A percentile compares a stretch with the other conserved stretches of the same genome.
Conservation (phyloP, 2,329 filamentous ascomycete genomes). For the Botryosphaeria agaves region DNA sequence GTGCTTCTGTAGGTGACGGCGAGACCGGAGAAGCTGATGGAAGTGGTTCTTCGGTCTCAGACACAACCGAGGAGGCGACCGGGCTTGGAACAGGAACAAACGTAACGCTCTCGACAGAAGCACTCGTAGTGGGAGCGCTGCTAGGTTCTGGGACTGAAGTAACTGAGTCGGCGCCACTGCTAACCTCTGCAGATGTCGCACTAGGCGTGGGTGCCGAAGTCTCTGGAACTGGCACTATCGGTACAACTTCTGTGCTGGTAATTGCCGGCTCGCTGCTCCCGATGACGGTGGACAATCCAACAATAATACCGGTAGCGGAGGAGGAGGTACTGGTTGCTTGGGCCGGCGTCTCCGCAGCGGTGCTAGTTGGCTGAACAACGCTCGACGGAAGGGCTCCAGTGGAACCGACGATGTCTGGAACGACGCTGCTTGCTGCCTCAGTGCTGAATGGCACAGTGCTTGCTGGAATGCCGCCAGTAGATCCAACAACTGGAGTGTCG, state of each 20-base stretch:
- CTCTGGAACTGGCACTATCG: no score
- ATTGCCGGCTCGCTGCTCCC: constrained; percentile 4
- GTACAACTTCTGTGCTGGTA: constrained; percentile 3
- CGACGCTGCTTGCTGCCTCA: no score
- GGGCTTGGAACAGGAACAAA: neutral
- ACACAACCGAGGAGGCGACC: constrained; percentile 6
- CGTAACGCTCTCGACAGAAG: constrained; percentile 1
- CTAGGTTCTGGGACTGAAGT: constrained; percentile 3
- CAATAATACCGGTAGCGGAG: constrained; percentile 9
- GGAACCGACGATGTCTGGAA: constrained; percentile 2
- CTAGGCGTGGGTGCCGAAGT: no score
- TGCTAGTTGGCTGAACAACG: constrained; percentile 2
- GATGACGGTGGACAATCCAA: constrained; percentile 15
- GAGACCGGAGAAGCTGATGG: neutral
- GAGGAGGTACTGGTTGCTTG: no score
- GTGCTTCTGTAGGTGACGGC: neutral
- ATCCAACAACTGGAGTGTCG: constrained; percentile 2
- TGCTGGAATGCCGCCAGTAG: constrained; percentile 4
- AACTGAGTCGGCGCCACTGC: no score
- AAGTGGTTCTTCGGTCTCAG: constrained; percentile 4
- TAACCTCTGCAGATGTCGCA: no score
- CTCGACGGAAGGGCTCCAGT: constrained; percentile 1
- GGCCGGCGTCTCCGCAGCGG: neutral
- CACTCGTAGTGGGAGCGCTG: neutral
- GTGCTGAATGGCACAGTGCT: constrained; percentile 1